These are phyloP conservation scores for Solanum rostratum DNA, from an alignment of 257 asterid genomes.

Conservation along the genomic window DNA sequence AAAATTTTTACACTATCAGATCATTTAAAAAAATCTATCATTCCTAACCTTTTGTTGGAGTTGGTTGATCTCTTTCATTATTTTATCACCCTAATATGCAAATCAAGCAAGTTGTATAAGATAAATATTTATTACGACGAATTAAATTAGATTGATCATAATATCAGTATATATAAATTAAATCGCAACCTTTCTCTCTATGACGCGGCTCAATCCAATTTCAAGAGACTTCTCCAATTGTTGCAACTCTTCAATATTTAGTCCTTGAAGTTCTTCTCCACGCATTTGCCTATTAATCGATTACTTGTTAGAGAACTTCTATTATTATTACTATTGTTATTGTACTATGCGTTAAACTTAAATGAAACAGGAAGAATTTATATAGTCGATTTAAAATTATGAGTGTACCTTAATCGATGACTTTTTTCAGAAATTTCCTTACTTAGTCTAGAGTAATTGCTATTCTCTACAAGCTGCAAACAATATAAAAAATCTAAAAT, in stretches of 20 bases:
- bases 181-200: conserved; percentile 44
- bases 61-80: conserved; percentile 50
- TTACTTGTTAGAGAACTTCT: background rate
- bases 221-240: conserved; percentile 61
- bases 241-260: conserved; percentile 71
- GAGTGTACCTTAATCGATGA: conserved; percentile 43
- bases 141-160: background rate
- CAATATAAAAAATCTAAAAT: background rate
- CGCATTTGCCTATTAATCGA: conserved; percentile 57
- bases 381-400: background rate
- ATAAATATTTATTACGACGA: background rate
- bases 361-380: background rate
- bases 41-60: conserved; percentile 64
- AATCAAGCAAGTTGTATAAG: background rate
- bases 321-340: background rate
- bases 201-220: conserved; percentile 57
- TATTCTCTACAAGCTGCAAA: conserved; percentile 69
- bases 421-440: conserved; percentile 67
- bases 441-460: conserved; percentile 38
- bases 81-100: conserved; percentile 53
- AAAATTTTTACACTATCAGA: background rate
- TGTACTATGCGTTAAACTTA: background rate
- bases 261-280: conserved; percentile 82
- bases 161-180: background rate
- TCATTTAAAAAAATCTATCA: background rate